Base-by-base conservation (phyloP, 2,329 filamentous ascomycete species). In the Fusarium ramigenum region DNA sequence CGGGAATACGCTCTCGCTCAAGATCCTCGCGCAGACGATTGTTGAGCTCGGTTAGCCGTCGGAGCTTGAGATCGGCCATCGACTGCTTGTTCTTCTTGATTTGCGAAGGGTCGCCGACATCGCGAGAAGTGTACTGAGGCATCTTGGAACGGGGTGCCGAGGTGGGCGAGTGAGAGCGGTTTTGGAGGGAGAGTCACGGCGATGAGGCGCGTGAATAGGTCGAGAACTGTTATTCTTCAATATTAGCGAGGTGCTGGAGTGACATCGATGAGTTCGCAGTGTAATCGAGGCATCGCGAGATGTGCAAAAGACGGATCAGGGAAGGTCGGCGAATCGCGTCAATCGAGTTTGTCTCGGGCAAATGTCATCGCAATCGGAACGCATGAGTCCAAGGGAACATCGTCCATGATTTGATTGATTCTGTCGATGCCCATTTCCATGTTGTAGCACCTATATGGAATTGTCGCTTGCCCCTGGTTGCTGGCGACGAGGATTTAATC, bases 31-130 rank as follows among this genome's bases (percentile, higher is more conserved):
- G 93, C 83, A 99, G 87, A 78, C 96, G 93, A 84, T 94, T 94
- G 88, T 98, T 99, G 80, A 99, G 90, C 87, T 99, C 96, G 70
- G 95, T 98, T 84, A 99, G 88, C 75, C 96, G 93, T 80, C 96
- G 92, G 80, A 98, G 91, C 89, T 99, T 99, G 75, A 99, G 90
- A 83, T 99, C 96, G 78, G 96, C 96, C 94, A 99, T 98, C 82
- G 94, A 97, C 87, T 98, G 96, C 88, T 98, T 98, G 87, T 97
- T 98, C 87, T 95, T 97, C 89, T 90, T 91, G 78, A 91, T 89
- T 82, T 92, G 89, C 79, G 88, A 89, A 82, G 89, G 89, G 81
- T 92, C 90, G 83, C 89, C 89, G 70, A 90, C 88, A 80, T 92
- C 90, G 78, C 90, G 88, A 54, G 90, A 91, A 66, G 89, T 91